phyloP scores from a whole-genome alignment of 176 grass and related monocot species.

The Luzula sylvatica region DNA sequence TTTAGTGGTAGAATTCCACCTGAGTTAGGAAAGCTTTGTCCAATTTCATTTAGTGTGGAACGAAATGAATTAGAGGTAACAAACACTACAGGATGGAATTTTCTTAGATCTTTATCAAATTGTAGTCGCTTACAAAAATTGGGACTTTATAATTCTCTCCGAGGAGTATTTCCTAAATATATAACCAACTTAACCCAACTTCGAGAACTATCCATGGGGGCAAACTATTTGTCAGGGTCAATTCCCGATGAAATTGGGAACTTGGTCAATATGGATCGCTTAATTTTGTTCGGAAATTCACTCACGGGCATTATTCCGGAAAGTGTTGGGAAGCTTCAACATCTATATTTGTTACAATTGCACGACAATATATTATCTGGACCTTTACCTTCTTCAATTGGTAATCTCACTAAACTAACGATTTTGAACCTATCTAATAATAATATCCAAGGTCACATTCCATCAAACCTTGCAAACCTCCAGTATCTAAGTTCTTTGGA shows the following conservation, averaged over 20 bases:
- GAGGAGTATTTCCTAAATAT: slow-evolving; percentile 18
- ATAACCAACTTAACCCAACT: slow-evolving; percentile 25
- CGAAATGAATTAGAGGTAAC: neutral
- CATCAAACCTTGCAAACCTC: too few species aligned
- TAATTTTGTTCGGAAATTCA: neutral
- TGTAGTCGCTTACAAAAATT: slow-evolving; percentile 25
- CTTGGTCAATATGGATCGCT: slow-evolving; percentile 1
- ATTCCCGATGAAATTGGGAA: slow-evolving; percentile 30
- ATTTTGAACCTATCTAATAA: too few species aligned
- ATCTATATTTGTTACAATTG: too few species aligned
- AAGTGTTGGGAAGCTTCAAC: slow-evolving; percentile 24
- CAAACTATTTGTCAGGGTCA: slow-evolving; percentile 21
- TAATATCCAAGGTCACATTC: too few species aligned
- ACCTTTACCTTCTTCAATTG: neutral
- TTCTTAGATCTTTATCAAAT: slow-evolving; percentile 29
- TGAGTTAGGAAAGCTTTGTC: slow-evolving; percentile 34
- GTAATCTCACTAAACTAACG: too few species aligned
- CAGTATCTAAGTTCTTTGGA: too few species aligned
- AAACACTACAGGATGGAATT: neutral
- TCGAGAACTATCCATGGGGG: slow-evolving; percentile 3
- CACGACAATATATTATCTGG: neutral
- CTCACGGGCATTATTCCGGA: slow-evolving; percentile 27
- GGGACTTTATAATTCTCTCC: slow-evolving; percentile 21
- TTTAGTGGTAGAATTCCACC: slow-evolving; percentile 25
- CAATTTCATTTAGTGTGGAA: neutral